Percentiles rank a stretch among this genome's conserved stretches.
Conservation (phyloP, 1,284 basidiomycete species). For the Ustilago crameri region DNA sequence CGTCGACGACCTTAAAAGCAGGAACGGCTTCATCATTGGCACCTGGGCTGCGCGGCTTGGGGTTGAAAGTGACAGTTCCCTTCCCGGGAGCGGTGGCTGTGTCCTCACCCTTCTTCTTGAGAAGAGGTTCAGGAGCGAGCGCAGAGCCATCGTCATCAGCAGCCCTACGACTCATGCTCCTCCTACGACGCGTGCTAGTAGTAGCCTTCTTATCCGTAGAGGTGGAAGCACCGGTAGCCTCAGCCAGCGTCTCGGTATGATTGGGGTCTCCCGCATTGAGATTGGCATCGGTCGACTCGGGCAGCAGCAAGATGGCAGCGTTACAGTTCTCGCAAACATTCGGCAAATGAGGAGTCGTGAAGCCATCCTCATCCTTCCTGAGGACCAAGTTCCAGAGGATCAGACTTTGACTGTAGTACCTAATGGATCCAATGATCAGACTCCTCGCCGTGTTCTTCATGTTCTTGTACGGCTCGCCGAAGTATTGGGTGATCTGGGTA, state of each 20-base stretch:
- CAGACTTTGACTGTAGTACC: constrained; percentile 26
- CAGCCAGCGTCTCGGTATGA: constrained; percentile 16
- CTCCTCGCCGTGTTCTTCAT: constrained; percentile 40
- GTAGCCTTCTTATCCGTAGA: constrained; percentile 3
- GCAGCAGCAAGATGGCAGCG: constrained; percentile 47
- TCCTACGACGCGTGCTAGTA: too few species aligned
- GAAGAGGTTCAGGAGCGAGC: too few species aligned
- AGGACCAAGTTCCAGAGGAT: constrained; percentile 56
- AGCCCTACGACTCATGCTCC: neutral
- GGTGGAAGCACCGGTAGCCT: constrained; percentile 9
- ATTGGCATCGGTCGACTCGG: constrained; percentile 23
- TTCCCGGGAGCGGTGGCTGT: too few species aligned
- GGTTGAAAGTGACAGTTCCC: too few species aligned
- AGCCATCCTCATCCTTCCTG: constrained; percentile 49
- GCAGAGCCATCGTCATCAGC: neutral
- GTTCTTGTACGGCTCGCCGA: constrained; percentile 56
- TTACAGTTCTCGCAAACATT: constrained; percentile 51
- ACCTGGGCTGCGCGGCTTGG: neutral
- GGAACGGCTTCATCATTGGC: constrained; percentile 12
- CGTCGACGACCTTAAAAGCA: constrained; percentile 22
- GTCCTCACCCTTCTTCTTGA: too few species aligned
- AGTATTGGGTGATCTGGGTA: constrained; percentile 50
- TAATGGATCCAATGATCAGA: constrained; percentile 48
- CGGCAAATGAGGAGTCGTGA: constrained; percentile 50
- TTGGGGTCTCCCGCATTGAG: constrained; percentile 10